Percentiles rank a stretch among this genome's conserved stretches.
These are phyloP conservation scores for Fistulifera pelliculosa DNA, from an alignment of 108 stramenopile species.

Conservation along the genomic window DNA sequence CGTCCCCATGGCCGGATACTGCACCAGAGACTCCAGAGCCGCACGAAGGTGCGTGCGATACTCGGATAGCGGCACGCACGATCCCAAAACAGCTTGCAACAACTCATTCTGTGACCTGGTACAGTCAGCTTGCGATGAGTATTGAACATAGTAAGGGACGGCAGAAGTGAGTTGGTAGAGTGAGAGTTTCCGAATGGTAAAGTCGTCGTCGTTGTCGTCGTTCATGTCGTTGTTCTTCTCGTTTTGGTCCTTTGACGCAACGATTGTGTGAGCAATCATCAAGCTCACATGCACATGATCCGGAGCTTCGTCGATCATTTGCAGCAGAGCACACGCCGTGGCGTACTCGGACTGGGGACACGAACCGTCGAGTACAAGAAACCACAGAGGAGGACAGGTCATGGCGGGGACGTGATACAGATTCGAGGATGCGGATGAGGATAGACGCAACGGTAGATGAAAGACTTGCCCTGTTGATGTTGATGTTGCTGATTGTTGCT, in stretches of 20 bases:
- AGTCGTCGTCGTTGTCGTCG: constrained; percentile 1
- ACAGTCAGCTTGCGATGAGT: not conserved
- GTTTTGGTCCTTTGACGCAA: not conserved
- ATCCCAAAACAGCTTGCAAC: not conserved
- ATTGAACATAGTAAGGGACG: constrained; percentile 5
- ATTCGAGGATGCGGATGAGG: constrained; percentile 4
- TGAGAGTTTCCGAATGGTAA: not conserved
- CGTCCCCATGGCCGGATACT: not conserved
- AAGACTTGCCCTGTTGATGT: not conserved
- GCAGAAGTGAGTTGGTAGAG: constrained; percentile 5
- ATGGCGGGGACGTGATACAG: constrained; percentile 22
- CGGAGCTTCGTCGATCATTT: constrained; percentile 30
- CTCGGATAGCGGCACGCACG: too few relatives aligned
- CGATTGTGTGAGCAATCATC: not conserved
- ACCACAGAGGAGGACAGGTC: constrained; percentile 49
- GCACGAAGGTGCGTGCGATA: constrained; percentile 25
- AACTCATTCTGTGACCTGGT: not conserved
- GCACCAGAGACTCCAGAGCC: constrained; percentile 26
- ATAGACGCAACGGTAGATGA: constrained; percentile 1
- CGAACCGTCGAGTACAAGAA: constrained; percentile 40
- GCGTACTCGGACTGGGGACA: not conserved
- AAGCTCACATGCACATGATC: constrained; percentile 36
- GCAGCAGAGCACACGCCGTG: not conserved
- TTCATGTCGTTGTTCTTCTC: not conserved
- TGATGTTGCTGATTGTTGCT: constrained; percentile 4